These are phyloP conservation scores for Leishmania turanica DNA, from an alignment of 208 protist genomes.

Conservation along the genomic window DNA sequence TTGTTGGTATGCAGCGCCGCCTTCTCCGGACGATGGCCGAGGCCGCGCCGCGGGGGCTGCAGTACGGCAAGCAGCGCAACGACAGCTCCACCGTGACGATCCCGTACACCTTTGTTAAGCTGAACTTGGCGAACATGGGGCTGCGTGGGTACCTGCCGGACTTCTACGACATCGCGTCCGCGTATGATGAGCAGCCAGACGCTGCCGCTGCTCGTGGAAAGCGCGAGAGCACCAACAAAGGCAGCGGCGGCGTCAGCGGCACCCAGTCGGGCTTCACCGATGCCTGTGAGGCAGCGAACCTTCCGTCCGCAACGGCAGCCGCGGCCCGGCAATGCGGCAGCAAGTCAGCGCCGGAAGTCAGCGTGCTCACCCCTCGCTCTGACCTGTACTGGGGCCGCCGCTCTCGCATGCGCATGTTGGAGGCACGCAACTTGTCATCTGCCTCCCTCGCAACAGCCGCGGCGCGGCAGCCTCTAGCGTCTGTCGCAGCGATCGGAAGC, in stretches of 20 bases:
- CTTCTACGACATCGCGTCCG: constrained; percentile 22
- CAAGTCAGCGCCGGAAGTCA: background rate
- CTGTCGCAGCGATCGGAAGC: constrained; percentile 6
- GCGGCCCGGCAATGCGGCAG: background rate
- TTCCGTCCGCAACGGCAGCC: background rate
- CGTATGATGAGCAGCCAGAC: background rate
- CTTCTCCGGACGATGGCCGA: constrained; percentile 21
- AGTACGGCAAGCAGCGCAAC: constrained; percentile 23
- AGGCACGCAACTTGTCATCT: constrained; percentile 11
- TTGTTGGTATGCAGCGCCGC: constrained; percentile 24
- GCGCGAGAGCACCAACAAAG: background rate
- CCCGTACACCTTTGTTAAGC: constrained; percentile 18
- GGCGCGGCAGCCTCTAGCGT: constrained; percentile 1
- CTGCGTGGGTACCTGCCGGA: constrained; percentile 28
- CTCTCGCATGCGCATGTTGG: constrained; percentile 25
- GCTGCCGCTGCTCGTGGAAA: background rate
- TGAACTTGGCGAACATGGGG: constrained; percentile 27
- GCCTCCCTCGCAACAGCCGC: background rate
- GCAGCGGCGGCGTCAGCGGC: background rate
- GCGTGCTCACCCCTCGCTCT: constrained; percentile 11
- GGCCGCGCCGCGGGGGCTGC: constrained; percentile 25
- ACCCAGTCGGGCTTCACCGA: background rate
- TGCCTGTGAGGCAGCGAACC: background rate
- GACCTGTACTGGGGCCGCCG: constrained; percentile 35
- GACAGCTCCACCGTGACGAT: constrained; percentile 9